These are phyloP conservation scores for Sporothrix phasma DNA, from an alignment of 2,329 filamentous ascomycete genomes.

Conservation along the genomic window DNA sequence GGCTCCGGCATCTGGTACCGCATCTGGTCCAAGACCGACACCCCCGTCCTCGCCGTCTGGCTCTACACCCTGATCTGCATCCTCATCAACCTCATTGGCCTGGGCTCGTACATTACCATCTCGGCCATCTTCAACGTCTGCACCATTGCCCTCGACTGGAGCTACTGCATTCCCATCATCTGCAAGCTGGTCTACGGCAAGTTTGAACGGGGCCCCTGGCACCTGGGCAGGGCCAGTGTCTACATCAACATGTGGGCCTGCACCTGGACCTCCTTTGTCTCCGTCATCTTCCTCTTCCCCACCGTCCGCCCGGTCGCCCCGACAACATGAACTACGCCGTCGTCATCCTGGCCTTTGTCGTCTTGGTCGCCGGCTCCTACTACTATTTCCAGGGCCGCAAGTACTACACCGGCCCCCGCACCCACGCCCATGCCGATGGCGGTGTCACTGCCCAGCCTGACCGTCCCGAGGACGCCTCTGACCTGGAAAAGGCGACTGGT, in stretches of 20 bases:
- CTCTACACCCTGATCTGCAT: constrained; percentile 44
- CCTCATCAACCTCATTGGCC: constrained; percentile 48
- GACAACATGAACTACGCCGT: constrained; percentile 47
- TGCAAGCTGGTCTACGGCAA: constrained; percentile 41
- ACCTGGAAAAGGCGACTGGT: constrained; percentile 14
- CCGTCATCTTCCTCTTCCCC: constrained; percentile 44
- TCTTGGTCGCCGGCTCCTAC: constrained; percentile 33
- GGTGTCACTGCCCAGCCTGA: constrained; percentile 21
- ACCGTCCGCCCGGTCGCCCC: constrained; percentile 36
- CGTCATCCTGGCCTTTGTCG: constrained; percentile 38
- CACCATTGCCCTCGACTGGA: constrained; percentile 45
- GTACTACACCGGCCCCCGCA: constrained; percentile 39
- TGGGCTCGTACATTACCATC: constrained; percentile 45
- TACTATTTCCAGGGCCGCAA: constrained; percentile 36
- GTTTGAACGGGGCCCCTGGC: constrained; percentile 43
- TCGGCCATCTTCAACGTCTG: constrained; percentile 44
- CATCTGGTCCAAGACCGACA: constrained; percentile 38
- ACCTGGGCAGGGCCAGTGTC: constrained; percentile 34
- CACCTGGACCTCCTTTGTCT: constrained; percentile 43
- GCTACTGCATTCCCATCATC: constrained; percentile 46
- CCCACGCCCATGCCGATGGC: constrained; percentile 22
- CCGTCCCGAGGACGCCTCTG: not conserved
- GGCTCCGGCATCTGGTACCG: constrained; percentile 39
- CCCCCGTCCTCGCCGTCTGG: constrained; percentile 46
- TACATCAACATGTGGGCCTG: constrained; percentile 39